Conservation (phyloP, 2,329 filamentous ascomycete species). For the Fusarium albidum region DNA sequence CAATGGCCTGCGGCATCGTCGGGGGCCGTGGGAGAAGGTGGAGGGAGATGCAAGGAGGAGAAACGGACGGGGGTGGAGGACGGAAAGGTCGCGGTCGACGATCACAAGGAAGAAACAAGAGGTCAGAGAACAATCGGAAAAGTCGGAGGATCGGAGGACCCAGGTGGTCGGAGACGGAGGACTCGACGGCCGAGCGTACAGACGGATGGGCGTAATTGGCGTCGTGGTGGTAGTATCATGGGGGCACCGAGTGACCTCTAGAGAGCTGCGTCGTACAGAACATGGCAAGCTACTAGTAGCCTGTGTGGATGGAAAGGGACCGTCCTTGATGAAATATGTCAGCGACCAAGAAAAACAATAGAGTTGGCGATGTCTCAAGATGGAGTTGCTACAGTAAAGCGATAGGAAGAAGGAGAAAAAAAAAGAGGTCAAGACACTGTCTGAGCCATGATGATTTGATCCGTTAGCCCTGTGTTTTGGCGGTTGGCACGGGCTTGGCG, state of each 20-base stretch:
- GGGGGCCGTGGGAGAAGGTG: slow-evolving; percentile 24
- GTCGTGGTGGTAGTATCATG: slow-evolving; percentile 34
- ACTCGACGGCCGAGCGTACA: slow-evolving; percentile 22
- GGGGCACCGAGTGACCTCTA: slow-evolving; percentile 35
- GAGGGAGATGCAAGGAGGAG: slow-evolving; percentile 25
- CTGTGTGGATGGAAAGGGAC: not conserved
- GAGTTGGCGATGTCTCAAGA: slow-evolving; percentile 13
- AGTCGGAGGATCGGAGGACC: slow-evolving; percentile 12
- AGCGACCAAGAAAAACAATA: not conserved
- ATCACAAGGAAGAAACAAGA: slow-evolving; percentile 8
- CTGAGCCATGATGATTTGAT: slow-evolving; percentile 18
- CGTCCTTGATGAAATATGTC: slow-evolving; percentile 1
- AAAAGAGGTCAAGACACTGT: not conserved
- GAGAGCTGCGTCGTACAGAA: slow-evolving; percentile 25
- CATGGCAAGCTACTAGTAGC: slow-evolving; percentile 36
- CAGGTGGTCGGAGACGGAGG: slow-evolving; percentile 15
- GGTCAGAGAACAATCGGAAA: slow-evolving; percentile 6
- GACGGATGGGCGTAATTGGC: slow-evolving; percentile 20
- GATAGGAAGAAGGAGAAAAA: not conserved
- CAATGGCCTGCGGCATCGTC: slow-evolving; percentile 39
- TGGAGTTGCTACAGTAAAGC: slow-evolving; percentile 12
- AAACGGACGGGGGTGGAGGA: slow-evolving; percentile 26
- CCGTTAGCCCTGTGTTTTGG: slow-evolving; percentile 17
- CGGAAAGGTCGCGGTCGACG: slow-evolving; percentile 13
- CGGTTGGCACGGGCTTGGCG: slow-evolving; percentile 37